Evolutionary conservation across 192 early-diverging fungal species (phyloP).

Genomic region (Diversispora eburnea): DNA sequence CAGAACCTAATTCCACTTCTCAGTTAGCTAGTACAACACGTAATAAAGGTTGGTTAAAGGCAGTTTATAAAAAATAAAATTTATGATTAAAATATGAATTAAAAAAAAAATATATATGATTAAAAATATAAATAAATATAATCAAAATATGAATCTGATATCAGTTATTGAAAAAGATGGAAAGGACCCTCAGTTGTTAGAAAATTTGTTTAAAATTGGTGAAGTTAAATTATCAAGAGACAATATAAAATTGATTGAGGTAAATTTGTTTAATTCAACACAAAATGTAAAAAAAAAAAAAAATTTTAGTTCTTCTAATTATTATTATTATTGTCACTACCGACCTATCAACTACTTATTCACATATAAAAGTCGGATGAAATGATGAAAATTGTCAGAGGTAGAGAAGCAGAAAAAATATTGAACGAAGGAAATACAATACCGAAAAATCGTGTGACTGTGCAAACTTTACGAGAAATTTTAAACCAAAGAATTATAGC

Average conservation of each 20-base stretch:
- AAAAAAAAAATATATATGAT: too few relatives aligned
- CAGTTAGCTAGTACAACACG: neutral
- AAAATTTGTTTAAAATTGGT: conserved; percentile 1
- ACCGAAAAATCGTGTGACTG: neutral
- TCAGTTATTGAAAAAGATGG: neutral
- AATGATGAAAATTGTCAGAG: conserved; percentile 3
- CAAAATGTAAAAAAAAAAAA: neutral
- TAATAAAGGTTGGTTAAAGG: neutral
- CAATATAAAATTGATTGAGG: neutral
- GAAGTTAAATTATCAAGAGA: conserved; percentile 1
- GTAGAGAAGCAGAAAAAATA: neutral
- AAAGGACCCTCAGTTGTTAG: conserved; percentile 3
- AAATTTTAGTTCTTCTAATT: neutral
- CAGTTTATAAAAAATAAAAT: neutral
- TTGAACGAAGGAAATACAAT: neutral
- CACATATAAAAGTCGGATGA: neutral
- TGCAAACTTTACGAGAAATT: neutral
- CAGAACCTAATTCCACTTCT: neutral
- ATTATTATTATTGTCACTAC: neutral
- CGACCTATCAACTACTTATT: neutral
- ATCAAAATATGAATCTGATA: too few relatives aligned
- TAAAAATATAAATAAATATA: too few relatives aligned
- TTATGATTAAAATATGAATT: neutral
- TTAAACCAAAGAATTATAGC: neutral
- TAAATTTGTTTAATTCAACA: neutral